Conservation (phyloP, 2,329 filamentous ascomycete species). For the Alternaria sp. region DNA sequence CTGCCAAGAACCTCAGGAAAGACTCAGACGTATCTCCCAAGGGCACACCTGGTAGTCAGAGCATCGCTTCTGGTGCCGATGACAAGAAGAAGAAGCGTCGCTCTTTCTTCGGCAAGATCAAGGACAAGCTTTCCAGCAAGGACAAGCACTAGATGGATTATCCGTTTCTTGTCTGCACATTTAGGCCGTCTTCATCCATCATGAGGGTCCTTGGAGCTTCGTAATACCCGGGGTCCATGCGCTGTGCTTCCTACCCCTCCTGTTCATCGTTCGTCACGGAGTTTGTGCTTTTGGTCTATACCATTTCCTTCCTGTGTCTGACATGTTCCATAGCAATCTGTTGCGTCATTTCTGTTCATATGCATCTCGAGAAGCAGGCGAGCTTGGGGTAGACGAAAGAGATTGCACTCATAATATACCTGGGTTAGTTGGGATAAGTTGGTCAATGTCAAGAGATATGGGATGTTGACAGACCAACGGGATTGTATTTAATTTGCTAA, state of each 20-base stretch:
- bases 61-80: conserved; percentile 40
- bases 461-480: conserved; percentile 12
- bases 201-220: conserved; percentile 23
- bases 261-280: conserved; percentile 37
- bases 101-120: conserved; percentile 58
- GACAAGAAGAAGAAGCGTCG: conserved; percentile 59
- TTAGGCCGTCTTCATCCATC: conserved; percentile 14
- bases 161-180: conserved; percentile 20
- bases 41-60: conserved; percentile 51
- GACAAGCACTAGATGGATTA: conserved; percentile 34
- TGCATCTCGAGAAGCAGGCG: conserved; percentile 13
- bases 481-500: conserved; percentile 43
- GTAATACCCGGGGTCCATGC: conserved; percentile 33
- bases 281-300: conserved; percentile 49
- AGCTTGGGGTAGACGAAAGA: conserved; percentile 13
- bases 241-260: conserved; percentile 29
- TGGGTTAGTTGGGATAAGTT: conserved; percentile 11
- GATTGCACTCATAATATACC: conserved; percentile 16
- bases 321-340: conserved; percentile 28
- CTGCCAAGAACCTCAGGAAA: conserved; percentile 38
- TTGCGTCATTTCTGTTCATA: conserved; percentile 29
- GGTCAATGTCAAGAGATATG: conserved; percentile 7
- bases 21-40: conserved; percentile 43
- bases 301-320: conserved; percentile 37
- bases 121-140: conserved; percentile 56